Evolutionary conservation across 2,329 filamentous ascomycete genomes (phyloP).

Genomic region (Curvularia sp.): DNA sequence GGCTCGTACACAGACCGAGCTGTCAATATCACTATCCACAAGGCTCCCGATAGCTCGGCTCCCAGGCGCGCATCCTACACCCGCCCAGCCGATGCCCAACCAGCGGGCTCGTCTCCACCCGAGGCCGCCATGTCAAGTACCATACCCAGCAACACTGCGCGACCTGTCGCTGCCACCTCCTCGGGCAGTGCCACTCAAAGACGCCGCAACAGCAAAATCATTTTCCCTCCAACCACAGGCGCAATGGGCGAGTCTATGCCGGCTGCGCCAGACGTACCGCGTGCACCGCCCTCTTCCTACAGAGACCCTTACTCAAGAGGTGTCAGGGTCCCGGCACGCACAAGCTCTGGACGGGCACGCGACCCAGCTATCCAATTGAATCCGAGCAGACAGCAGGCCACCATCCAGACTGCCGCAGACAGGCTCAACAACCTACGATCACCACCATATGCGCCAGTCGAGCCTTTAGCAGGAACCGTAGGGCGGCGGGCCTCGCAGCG

Average conservation of each 20-base stretch:
- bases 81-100: slow-evolving; percentile 41
- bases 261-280: slow-evolving; percentile 67
- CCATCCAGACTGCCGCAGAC: slow-evolving; percentile 42
- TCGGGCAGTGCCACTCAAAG: slow-evolving; percentile 40
- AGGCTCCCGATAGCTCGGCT: slow-evolving; percentile 37
- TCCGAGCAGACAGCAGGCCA: slow-evolving; percentile 45
- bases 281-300: slow-evolving; percentile 56
- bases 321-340: slow-evolving; percentile 35
- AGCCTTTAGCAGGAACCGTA: slow-evolving; percentile 38
- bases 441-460: slow-evolving; percentile 39
- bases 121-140: slow-evolving; percentile 25
- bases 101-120: slow-evolving; percentile 23
- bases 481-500: slow-evolving; percentile 37
- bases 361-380: slow-evolving; percentile 46
- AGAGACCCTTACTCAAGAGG: slow-evolving; percentile 46
- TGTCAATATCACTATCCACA: slow-evolving; percentile 32
- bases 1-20: slow-evolving; percentile 33
- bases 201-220: slow-evolving; percentile 43
- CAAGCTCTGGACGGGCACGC: slow-evolving; percentile 38
- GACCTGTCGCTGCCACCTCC: slow-evolving; percentile 28
- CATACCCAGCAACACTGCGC: slow-evolving; percentile 42
- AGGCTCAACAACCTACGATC: slow-evolving; percentile 43
- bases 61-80: slow-evolving; percentile 46
- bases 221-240: slow-evolving; percentile 36
- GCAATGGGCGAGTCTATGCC: slow-evolving; percentile 36